Conservation (phyloP, 495 filamentous ascomycete genomes). For the Daldinia caldariorum region DNA sequence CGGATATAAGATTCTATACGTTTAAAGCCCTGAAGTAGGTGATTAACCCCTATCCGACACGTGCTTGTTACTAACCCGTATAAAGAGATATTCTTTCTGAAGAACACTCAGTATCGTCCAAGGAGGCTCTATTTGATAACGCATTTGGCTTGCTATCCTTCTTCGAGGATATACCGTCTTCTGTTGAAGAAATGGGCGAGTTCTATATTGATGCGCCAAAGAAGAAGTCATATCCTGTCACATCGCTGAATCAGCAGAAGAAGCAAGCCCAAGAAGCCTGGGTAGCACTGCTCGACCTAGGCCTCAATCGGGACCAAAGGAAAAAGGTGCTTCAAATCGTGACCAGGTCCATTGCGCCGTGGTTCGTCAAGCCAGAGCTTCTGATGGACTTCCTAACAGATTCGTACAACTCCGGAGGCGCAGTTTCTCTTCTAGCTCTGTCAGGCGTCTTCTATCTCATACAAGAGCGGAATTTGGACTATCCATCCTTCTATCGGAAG, state of each 20-base stretch:
- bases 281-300: conserved; percentile 77
- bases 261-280: conserved; percentile 84
- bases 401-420: conserved; percentile 86
- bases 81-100: conserved; percentile 53
- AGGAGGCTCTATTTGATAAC: conserved; percentile 60
- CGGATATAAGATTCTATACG: conserved; percentile 86
- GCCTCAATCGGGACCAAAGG: conserved; percentile 73
- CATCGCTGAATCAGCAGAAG: conserved; percentile 70
- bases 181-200: conserved; percentile 69
- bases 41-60: not conserved
- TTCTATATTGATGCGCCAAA: conserved; percentile 68
- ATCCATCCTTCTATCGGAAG: conserved; percentile 92
- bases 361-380: conserved; percentile 84
- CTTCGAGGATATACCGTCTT: conserved; percentile 69
- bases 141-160: conserved; percentile 71
- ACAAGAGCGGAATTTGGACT: conserved; percentile 91
- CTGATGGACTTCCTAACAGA: conserved; percentile 99
- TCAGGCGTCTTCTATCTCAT: conserved; percentile 97
- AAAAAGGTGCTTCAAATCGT: conserved; percentile 81
- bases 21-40: conserved; percentile 76
- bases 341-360: conserved; percentile 80
- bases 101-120: conserved; percentile 48
- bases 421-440: conserved; percentile 84
- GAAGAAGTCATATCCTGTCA: conserved; percentile 62
- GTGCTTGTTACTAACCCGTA: conserved; percentile 29